Evolutionary conservation across 192 early-diverging fungal species (phyloP).

Genomic region (Mortierella hygrophila): DNA sequence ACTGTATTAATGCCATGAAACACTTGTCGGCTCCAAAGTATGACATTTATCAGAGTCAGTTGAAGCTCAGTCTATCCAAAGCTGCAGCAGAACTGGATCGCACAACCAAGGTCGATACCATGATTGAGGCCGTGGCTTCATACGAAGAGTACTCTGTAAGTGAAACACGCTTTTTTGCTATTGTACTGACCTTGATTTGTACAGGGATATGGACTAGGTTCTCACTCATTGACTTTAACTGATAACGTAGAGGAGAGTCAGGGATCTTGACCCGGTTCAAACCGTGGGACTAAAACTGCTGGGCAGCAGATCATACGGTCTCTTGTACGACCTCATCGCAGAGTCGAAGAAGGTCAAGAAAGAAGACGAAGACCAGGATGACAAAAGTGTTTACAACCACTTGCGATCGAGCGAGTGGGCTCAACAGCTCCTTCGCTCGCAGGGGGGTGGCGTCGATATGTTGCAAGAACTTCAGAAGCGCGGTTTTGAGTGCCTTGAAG

Average conservation of each 20-base stretch:
- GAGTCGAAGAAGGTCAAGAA: no score
- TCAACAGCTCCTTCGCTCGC: slow-evolving; percentile 9
- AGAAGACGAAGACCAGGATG: not conserved
- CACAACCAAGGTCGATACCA: slow-evolving; percentile 13
- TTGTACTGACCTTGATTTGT: not conserved
- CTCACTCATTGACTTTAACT: not conserved
- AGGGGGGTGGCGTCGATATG: not conserved
- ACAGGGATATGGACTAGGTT: not conserved
- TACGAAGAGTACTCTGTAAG: slow-evolving; percentile 41
- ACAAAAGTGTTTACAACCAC: not conserved
- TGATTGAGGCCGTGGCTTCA: slow-evolving; percentile 20
- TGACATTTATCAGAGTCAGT: slow-evolving; percentile 36
- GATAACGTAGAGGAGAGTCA: not conserved
- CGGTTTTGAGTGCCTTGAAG: slow-evolving; percentile 31
- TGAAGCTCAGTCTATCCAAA: slow-evolving; percentile 41
- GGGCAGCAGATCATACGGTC: slow-evolving; percentile 42
- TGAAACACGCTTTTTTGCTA: not conserved
- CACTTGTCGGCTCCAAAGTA: slow-evolving; percentile 34
- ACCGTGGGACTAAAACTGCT: slow-evolving; percentile 26
- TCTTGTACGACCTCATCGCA: slow-evolving; percentile 20
- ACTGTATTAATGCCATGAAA: slow-evolving; percentile 57
- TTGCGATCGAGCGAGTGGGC: slow-evolving; percentile 16
- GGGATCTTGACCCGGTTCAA: not conserved
- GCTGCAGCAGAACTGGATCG: slow-evolving; percentile 16
- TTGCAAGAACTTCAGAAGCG: slow-evolving; percentile 28